Percentiles rank a stretch among this genome's conserved stretches.
Evolutionary conservation across 192 early-diverging fungal genomes (phyloP).

Genomic region (Obelidium mucronatum): DNA sequence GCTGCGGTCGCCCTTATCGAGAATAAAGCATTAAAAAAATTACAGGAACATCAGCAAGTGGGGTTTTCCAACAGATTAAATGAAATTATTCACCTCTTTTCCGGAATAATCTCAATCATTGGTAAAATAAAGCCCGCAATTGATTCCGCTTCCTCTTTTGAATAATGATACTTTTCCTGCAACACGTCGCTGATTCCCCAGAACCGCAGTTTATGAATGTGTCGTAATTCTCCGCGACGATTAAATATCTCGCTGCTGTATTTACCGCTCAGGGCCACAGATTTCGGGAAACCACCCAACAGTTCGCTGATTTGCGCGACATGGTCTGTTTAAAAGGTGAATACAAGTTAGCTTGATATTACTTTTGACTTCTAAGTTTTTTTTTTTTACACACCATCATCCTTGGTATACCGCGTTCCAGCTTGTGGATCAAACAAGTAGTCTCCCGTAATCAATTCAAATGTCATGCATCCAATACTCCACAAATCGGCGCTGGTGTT

Average conservation of each 20-base stretch:
- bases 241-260: slow-evolving; percentile 90
- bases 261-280: slow-evolving; percentile 82
- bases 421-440: slow-evolving; percentile 95
- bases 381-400: slow-evolving; percentile 73
- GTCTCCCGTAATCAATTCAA: slow-evolving; percentile 93
- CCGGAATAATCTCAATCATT: slow-evolving; percentile 67
- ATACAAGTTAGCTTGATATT: not conserved
- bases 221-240: slow-evolving; percentile 79
- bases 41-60: not conserved
- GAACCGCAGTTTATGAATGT: slow-evolving; percentile 85
- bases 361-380: not conserved
- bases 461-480: slow-evolving; percentile 92
- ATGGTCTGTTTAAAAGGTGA: slow-evolving; percentile 73
- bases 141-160: slow-evolving; percentile 70
- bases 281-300: slow-evolving; percentile 82
- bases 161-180: slow-evolving; percentile 87
- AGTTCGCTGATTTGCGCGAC: slow-evolving; percentile 96
- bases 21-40: not conserved
- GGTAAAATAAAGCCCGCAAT: slow-evolving; percentile 84
- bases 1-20: slow-evolving; percentile 47
- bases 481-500: slow-evolving; percentile 89
- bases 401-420: slow-evolving; percentile 82
- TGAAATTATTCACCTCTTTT: slow-evolving; percentile 32
- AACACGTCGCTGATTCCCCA: slow-evolving; percentile 86
- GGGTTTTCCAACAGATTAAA: not conserved